phyloP scores from a whole-genome alignment of 306 rosid species.

The Rosa chinensis region DNA sequence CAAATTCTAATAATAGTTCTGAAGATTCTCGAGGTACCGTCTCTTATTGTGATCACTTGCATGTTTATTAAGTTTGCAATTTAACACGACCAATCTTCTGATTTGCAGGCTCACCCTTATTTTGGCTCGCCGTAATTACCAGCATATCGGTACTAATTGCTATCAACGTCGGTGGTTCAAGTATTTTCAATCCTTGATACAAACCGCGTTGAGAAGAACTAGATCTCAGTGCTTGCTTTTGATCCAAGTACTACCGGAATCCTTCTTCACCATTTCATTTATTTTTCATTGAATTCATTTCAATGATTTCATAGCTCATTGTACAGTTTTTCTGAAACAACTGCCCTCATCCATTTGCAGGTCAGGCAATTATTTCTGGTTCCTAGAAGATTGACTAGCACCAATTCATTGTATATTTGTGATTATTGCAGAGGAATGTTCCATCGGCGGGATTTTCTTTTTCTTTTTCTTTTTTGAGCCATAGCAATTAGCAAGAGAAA shows the following conservation, averaged over 20 bases:
- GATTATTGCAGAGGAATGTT: constrained; percentile 15
- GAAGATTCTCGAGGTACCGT: constrained; percentile 56
- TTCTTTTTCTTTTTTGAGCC: background rate
- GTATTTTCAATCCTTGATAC: constrained; percentile 83
- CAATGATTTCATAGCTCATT: background rate
- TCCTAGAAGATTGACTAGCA: background rate
- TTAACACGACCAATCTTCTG: constrained; percentile 31
- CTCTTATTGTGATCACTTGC: background rate
- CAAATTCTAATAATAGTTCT: constrained; percentile 35
- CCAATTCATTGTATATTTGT: constrained; percentile 3
- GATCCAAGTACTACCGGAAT: constrained; percentile 33
- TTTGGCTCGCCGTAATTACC: constrained; percentile 87
- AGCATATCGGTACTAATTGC: constrained; percentile 69
- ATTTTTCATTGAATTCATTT: background rate
- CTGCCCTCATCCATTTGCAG: constrained; percentile 1
- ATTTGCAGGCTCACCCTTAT: constrained; percentile 65
- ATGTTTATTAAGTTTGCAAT: constrained; percentile 7
- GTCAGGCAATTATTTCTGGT: background rate
- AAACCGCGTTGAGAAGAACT: constrained; percentile 19
- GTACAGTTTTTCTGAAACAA: background rate
- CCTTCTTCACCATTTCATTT: constrained; percentile 15
- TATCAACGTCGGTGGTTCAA: constrained; percentile 71
- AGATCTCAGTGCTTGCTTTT: constrained; percentile 28
- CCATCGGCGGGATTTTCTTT: constrained; percentile 6
- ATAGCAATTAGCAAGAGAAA: background rate